Conservation (phyloP, 306 rosid genomes). For the Cajanus cajan region DNA sequence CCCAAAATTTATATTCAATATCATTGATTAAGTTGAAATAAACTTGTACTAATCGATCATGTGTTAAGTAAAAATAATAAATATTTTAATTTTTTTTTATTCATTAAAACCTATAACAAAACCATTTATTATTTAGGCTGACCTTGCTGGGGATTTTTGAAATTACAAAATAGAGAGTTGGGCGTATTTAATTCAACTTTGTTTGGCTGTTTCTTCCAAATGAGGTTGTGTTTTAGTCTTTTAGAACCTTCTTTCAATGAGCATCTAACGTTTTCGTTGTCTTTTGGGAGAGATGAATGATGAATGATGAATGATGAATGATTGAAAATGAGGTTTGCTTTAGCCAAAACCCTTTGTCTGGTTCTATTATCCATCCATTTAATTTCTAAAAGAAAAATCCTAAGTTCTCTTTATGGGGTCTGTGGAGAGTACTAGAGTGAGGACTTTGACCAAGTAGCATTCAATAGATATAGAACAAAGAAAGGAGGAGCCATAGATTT, state of each 20-base stretch:
- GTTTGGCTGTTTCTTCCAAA: neutral
- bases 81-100: too few relatives aligned
- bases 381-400: neutral
- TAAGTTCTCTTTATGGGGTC: neutral
- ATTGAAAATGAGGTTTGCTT: conserved; percentile 14
- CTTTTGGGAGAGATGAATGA: conserved; percentile 13
- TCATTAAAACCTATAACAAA: neutral
- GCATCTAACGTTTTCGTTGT: conserved; percentile 10
- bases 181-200: neutral
- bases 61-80: too few relatives aligned
- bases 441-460: conserved; percentile 21
- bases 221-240: neutral
- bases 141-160: neutral
- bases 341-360: neutral
- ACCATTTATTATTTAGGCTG: neutral
- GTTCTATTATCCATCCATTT: conserved; percentile 9
- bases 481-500: neutral
- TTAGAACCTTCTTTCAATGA: neutral
- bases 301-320: too few relatives aligned
- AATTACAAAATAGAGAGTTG: neutral
- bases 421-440: neutral
- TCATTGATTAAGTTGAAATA: too few relatives aligned
- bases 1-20: too few relatives aligned
- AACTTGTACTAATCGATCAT: too few relatives aligned
- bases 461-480: neutral